Base-by-base conservation (phyloP, 129 eudicot species). In the Arctium lappa region DNA sequence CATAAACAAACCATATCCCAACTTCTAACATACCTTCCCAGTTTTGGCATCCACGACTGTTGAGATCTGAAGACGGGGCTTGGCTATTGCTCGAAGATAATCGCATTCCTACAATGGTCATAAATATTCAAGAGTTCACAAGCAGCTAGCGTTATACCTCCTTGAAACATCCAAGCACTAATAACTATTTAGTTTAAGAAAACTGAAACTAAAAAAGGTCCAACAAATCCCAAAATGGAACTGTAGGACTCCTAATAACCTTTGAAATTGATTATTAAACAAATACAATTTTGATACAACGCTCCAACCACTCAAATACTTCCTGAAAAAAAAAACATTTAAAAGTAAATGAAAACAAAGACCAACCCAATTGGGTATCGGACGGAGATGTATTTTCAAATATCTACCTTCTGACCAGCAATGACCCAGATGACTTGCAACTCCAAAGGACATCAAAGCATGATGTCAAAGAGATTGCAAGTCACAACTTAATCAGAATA, bases 11-110 rank as follows among this genome's bases (percentile, higher is more conserved):
- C 76, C 77, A 70, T 36, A 10, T 34, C 33, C 3, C 38, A 68
- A 34, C 11, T 78, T 73, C 79, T 53, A 34, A 73, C 78, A 60
- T 80, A 95, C 98, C 97, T 95, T 92, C 66, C 98, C 98, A 11
- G 97, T 95, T 92, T 85, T 91, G 63, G 97, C 79, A 87, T 93
- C 98, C 75, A 95, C 97, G 32, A 95, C 97, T 48, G 97, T 95
- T 27, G 98, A 95, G 81, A 92, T 79, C 53, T 86, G 86, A 42
- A 95, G 97, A 76, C 90, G 98, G 79, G 98, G 97, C 82, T 66
- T 82, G 77, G 98, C 97, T 76, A 91, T 37, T 80, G 86, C 89
- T 87, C 94, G 90, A 71, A 95, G 94, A 83, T 95, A 91, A 80
- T 92, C 98, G 84, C 98, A 95, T 86, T 95, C 98, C 98, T 95